Percentiles rank a stretch among this genome's conserved stretches.
Conservation (phyloP, 2,329 filamentous ascomycete species). For the Stagonosporopsis vannaccii region DNA sequence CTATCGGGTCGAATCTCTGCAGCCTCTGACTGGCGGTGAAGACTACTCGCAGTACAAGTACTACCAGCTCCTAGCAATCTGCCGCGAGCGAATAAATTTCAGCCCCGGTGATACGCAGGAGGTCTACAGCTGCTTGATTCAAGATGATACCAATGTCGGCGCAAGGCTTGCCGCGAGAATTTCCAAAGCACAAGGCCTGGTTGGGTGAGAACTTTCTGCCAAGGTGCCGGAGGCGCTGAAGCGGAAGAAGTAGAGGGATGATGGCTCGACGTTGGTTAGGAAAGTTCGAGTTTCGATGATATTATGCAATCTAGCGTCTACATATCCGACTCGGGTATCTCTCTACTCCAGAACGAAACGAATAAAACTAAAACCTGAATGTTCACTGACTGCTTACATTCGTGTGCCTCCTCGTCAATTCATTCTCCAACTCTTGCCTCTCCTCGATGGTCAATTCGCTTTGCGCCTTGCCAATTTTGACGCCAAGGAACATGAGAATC, state of each 20-base stretch:
- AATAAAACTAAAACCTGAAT: not conserved
- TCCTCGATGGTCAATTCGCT: constrained; percentile 47
- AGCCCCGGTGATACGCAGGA: constrained; percentile 17
- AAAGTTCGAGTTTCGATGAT: not conserved
- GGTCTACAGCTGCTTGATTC: constrained; percentile 26
- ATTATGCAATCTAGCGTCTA: not conserved
- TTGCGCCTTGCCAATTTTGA: constrained; percentile 47
- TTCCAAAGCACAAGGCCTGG: not conserved
- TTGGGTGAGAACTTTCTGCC: not conserved
- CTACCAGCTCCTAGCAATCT: constrained; percentile 23
- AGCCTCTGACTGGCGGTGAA: constrained; percentile 5
- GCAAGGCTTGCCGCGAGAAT: constrained; percentile 14
- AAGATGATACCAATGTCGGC: constrained; percentile 27
- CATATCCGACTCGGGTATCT: constrained; percentile 4
- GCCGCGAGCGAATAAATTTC: constrained; percentile 23
- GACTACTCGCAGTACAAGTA: constrained; percentile 26
- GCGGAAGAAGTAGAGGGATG: not conserved
- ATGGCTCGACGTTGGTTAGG: not conserved
- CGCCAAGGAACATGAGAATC: constrained; percentile 47
- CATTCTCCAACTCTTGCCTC: constrained; percentile 39
- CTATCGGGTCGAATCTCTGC: not conserved
- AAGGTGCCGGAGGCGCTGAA: not conserved
- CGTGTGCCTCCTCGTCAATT: constrained; percentile 33
- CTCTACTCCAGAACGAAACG: not conserved
- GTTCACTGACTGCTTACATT: constrained; percentile 2